Conservation (phyloP, 164 flowering plant genomes). For the Sextonia rubra region DNA sequence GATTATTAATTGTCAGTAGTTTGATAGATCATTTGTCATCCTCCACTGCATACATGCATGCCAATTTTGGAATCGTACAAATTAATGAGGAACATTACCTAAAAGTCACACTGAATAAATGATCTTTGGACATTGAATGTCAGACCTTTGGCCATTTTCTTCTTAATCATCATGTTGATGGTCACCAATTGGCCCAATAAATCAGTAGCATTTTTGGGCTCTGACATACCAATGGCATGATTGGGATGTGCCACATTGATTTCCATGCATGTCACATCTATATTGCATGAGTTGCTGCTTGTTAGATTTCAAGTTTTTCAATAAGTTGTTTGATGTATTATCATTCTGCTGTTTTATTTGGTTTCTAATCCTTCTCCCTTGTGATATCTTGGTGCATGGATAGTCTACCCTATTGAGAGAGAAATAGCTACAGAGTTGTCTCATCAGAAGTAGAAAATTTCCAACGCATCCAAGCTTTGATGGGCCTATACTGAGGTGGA, state of each 20-base stretch:
- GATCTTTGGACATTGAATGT: no score
- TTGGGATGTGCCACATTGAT: not conserved
- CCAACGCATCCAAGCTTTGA: no score
- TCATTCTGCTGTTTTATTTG: not conserved
- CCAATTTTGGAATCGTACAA: not conserved
- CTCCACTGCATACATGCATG: not conserved
- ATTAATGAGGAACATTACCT: not conserved
- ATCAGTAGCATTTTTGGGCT: not conserved
- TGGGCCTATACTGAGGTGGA: no score
- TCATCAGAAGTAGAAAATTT: no score
- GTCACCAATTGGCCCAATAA: not conserved
- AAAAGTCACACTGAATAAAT: not conserved
- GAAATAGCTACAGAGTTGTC: constrained; percentile 27
- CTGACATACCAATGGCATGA: not conserved
- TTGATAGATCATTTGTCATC: not conserved
- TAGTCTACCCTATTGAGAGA: constrained; percentile 22
- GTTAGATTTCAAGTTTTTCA: not conserved
- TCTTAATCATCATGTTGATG: not conserved
- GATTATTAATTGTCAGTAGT: not conserved
- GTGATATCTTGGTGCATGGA: constrained; percentile 23
- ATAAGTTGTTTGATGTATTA: not conserved
- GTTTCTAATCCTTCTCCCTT: not conserved
- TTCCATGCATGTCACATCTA: not conserved
- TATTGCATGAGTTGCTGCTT: not conserved
- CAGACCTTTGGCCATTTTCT: not conserved